Conservation (phyloP, 2,329 filamentous ascomycete species). For the Hansfordia pulvinata region DNA sequence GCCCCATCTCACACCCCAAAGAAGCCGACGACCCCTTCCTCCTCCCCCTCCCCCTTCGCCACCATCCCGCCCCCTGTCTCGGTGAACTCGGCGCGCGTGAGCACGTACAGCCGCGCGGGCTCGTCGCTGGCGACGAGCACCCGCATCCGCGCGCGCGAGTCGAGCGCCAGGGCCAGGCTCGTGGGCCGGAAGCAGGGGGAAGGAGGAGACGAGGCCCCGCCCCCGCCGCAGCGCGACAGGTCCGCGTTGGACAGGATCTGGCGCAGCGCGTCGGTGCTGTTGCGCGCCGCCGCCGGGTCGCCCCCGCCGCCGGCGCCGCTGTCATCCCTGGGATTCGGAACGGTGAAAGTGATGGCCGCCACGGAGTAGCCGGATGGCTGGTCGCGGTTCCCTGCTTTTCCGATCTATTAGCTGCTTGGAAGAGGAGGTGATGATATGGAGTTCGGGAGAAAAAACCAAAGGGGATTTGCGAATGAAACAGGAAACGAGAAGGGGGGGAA, state of each 20-base stretch:
- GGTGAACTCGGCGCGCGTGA: too few relatives aligned
- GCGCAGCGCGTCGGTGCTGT: constrained; percentile 31
- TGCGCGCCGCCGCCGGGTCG: constrained; percentile 21
- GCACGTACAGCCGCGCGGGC: too few relatives aligned
- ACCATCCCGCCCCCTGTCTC: too few relatives aligned
- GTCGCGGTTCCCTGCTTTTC: constrained; percentile 23
- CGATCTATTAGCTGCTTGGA: not conserved
- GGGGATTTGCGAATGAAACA: constrained; percentile 3
- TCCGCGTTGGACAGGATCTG: constrained; percentile 44
- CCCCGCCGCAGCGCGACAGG: constrained; percentile 33
- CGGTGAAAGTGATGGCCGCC: constrained; percentile 23
- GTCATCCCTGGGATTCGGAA: too few relatives aligned
- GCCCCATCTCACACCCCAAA: too few relatives aligned
- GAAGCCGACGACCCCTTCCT: too few relatives aligned
- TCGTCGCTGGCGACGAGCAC: too few relatives aligned
- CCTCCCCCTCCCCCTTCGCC: too few relatives aligned
- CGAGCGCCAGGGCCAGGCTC: constrained; percentile 40
- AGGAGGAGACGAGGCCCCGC: too few relatives aligned
- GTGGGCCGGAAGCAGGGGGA: constrained; percentile 48
- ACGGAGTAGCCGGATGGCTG: constrained; percentile 32
- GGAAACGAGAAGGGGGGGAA: constrained; percentile 4
- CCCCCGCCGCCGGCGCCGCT: too few relatives aligned
- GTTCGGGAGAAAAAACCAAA: constrained; percentile 5
- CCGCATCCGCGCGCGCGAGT: too few relatives aligned
- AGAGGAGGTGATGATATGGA: constrained; percentile 3